A percentile compares a stretch with the other conserved stretches of the same genome.
Conservation (phyloP, 108 stramenopile species). For the Epipyxis sp. region DNA sequence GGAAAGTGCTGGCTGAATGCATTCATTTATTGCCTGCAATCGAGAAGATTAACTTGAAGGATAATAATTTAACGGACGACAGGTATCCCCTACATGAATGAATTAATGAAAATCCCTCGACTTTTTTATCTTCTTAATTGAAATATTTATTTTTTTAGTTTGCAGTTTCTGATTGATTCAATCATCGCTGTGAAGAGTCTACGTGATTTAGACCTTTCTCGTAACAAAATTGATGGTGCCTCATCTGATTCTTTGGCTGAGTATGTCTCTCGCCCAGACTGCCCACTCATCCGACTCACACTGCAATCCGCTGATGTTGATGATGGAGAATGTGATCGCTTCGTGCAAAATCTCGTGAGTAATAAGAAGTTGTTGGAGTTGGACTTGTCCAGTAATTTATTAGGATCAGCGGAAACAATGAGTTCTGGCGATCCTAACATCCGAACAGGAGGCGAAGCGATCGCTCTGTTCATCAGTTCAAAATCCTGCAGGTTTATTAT, state of each 20-base stretch:
- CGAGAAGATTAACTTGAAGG: slow-evolving; percentile 3
- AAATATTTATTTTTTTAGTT: no score
- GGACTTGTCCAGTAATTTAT: slow-evolving; percentile 23
- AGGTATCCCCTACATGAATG: no score
- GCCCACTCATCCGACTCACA: neutral
- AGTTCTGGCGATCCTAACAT: neutral
- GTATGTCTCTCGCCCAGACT: slow-evolving; percentile 5
- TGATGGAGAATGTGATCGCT: slow-evolving; percentile 18
- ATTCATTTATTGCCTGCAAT: neutral
- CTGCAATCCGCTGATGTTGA: slow-evolving; percentile 22
- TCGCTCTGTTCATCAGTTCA: neutral
- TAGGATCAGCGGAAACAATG: slow-evolving; percentile 3
- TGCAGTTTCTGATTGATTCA: slow-evolving; percentile 14
- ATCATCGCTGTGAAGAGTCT: slow-evolving; percentile 1
- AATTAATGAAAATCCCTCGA: no score
- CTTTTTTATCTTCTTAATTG: no score
- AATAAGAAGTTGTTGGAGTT: slow-evolving; percentile 14
- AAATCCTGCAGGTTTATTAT: neutral
- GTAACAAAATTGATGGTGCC: slow-evolving; percentile 21
- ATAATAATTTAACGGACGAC: slow-evolving; percentile 22
- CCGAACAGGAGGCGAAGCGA: neutral
- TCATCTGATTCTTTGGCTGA: slow-evolving; percentile 13
- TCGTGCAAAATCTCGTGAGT: neutral
- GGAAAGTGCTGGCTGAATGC: neutral
- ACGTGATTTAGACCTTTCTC: slow-evolving; percentile 12